These are phyloP conservation scores for Penicillium glabrum DNA, from an alignment of 2,329 filamentous ascomycete species.

Conservation along the genomic window DNA sequence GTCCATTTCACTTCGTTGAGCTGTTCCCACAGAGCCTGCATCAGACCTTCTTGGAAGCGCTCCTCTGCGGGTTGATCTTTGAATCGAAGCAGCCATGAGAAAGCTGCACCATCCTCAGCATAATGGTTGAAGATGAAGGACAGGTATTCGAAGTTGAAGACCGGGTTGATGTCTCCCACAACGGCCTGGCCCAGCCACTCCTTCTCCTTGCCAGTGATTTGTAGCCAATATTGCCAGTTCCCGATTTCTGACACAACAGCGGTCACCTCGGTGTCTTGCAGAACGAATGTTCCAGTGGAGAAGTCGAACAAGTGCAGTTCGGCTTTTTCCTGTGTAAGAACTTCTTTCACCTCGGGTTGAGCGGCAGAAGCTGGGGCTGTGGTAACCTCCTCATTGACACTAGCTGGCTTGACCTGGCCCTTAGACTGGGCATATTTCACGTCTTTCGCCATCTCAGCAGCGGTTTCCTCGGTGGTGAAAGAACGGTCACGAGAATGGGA, in stretches of 20 bases:
- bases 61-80: slow-evolving; percentile 78
- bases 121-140: slow-evolving; percentile 99
- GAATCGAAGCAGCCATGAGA: slow-evolving; percentile 94
- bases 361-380: slow-evolving; percentile 59
- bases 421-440: slow-evolving; percentile 43
- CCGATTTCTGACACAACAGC: slow-evolving; percentile 84
- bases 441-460: slow-evolving; percentile 46
- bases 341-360: slow-evolving; percentile 69
- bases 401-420: slow-evolving; percentile 38
- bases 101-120: slow-evolving; percentile 79
- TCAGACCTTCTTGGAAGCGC: slow-evolving; percentile 86
- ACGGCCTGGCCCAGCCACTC: slow-evolving; percentile 87
- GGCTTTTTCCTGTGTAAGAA: slow-evolving; percentile 71
- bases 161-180: slow-evolving; percentile 88
- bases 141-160: slow-evolving; percentile 98
- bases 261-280: slow-evolving; percentile 72
- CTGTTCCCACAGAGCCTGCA: slow-evolving; percentile 96
- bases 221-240: slow-evolving; percentile 93
- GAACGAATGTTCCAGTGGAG: slow-evolving; percentile 76
- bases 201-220: slow-evolving; percentile 72
- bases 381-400: slow-evolving; percentile 50
- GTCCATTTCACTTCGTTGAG: slow-evolving; percentile 91
- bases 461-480: slow-evolving; percentile 42
- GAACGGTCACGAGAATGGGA: slow-evolving; percentile 33
- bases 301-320: slow-evolving; percentile 96